Evolutionary conservation across 805 yeast species (phyloP).

Genomic region (Metschnikowia aberdeeniae): DNA sequence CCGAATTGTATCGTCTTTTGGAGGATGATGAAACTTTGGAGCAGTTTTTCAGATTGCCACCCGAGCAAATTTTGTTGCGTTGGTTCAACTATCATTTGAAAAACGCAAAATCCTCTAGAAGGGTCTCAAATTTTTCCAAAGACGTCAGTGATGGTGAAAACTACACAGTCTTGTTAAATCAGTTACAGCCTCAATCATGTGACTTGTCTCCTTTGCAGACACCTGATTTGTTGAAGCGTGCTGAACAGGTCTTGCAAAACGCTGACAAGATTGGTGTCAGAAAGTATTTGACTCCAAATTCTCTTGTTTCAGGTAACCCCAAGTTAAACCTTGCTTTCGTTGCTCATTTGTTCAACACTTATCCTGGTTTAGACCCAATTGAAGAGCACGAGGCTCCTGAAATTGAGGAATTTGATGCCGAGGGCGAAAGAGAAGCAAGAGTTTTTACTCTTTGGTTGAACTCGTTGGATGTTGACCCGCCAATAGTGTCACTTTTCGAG

Average conservation of each 20-base stretch:
- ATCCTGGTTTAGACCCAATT: conserved; percentile 94
- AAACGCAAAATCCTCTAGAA: conserved; percentile 84
- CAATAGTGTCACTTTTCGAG: conserved; percentile 86
- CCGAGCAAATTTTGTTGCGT: conserved; percentile 92
- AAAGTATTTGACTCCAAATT: conserved; percentile 89
- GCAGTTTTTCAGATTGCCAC: conserved; percentile 93
- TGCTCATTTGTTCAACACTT: conserved; percentile 93
- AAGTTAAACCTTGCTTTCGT: conserved; percentile 95
- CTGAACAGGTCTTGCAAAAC: conserved; percentile 77
- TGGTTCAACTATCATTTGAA: conserved; percentile 97
- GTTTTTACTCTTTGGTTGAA: conserved; percentile 97
- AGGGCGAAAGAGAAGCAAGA: conserved; percentile 98
- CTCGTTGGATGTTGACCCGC: conserved; percentile 93
- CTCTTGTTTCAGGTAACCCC: conserved; percentile 94
- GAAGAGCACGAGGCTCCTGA: conserved; percentile 89
- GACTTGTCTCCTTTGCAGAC: conserved; percentile 81
- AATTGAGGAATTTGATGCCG: conserved; percentile 97
- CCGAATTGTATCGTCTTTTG: conserved; percentile 88
- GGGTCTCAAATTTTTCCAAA: conserved; percentile 78
- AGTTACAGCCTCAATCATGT: conserved; percentile 79
- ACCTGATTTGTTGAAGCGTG: conserved; percentile 68
- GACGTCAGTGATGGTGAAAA: conserved; percentile 95
- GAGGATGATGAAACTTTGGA: conserved; percentile 97
- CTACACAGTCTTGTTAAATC: conserved; percentile 85
- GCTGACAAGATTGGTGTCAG: conserved; percentile 92